These are phyloP conservation scores for Tulasnella sp. DNA, from an alignment of 768 basidiomycete genomes.

Conservation along the genomic window DNA sequence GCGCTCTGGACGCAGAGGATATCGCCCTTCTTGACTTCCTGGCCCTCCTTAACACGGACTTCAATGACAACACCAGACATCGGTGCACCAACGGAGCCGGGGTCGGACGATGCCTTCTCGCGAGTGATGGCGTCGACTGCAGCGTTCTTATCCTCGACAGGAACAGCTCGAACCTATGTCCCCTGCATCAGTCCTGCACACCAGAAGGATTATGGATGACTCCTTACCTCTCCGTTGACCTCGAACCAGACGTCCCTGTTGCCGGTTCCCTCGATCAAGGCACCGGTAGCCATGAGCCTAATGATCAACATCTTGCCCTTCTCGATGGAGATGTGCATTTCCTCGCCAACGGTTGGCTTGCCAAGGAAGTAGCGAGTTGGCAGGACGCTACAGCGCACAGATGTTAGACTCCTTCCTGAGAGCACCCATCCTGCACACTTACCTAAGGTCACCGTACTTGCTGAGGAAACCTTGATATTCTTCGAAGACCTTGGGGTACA, in stretches of 20 bases:
- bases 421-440: constrained; percentile 19
- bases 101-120: constrained; percentile 88
- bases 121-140: constrained; percentile 90
- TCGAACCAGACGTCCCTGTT: constrained; percentile 98
- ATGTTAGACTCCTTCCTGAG: not conserved
- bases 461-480: constrained; percentile 92
- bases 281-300: constrained; percentile 89
- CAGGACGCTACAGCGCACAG: constrained; percentile 51
- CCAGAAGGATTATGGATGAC: not conserved
- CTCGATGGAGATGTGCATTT: constrained; percentile 94
- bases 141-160: constrained; percentile 94
- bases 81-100: constrained; percentile 93
- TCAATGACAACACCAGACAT: constrained; percentile 99
- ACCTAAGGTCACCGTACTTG: constrained; percentile 94
- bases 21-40: constrained; percentile 97
- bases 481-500: constrained; percentile 99
- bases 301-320: constrained; percentile 95
- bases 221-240: constrained; percentile 78
- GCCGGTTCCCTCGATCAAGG: constrained; percentile 82
- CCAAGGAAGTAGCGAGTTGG: constrained; percentile 97
- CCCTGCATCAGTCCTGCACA: not conserved
- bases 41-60: constrained; percentile 94
- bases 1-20: constrained; percentile 91
- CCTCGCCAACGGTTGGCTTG: constrained; percentile 83
- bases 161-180: constrained; percentile 78